Base-by-base conservation (phyloP, 331 rosid genomes). In the Arachis monticola region DNA sequence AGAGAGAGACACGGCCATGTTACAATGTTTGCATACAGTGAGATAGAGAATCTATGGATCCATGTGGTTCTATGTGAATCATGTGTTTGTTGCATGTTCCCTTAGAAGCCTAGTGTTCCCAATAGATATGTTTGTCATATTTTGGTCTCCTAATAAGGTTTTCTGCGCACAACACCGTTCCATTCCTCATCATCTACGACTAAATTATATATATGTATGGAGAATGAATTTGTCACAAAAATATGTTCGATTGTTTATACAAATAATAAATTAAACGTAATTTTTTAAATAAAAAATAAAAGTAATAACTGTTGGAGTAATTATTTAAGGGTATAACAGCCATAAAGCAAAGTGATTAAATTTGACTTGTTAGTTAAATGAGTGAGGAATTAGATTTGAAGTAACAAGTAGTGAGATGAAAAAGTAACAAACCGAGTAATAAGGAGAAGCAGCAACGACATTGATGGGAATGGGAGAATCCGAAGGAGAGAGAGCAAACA, bases 401-500 rank as follows among this genome's bases (percentile, higher is more conserved):
- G 2, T 35, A 3, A 35, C 4, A 3, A 3, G 4, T 35, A 3
- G 27, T 22, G 4, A 35, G 4, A 35, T 35, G 40, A 35, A 35
- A 35, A 35, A 35, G 4, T 35, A 35, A 35, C 84, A 72, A 0
- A 92, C 98, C 87, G 97, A 93, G 70, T 93, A 89, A 83, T 79
- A 88, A 76, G 98, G 97, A 38, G 93, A 83, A 7, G 91, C 88
- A 59, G 89, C 85, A 0, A 93, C 86, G 17, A 93, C 88, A 35
- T 79, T 79, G 59, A 88, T 53, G 7, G 97, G 90, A 5, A 64
- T 35, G 8, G 86, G 11, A 3, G 79, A 12, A 5, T 79, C 56
- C 0, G 90, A 72, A 14, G 90, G 13, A 48, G 92, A 79, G 70
- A 91, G 91, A 55, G 97, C 98, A 50, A 78, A 89, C 12, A 93